phyloP scores from a whole-genome alignment of 2,329 filamentous ascomycete species.

The Aspergillus amoenus region DNA sequence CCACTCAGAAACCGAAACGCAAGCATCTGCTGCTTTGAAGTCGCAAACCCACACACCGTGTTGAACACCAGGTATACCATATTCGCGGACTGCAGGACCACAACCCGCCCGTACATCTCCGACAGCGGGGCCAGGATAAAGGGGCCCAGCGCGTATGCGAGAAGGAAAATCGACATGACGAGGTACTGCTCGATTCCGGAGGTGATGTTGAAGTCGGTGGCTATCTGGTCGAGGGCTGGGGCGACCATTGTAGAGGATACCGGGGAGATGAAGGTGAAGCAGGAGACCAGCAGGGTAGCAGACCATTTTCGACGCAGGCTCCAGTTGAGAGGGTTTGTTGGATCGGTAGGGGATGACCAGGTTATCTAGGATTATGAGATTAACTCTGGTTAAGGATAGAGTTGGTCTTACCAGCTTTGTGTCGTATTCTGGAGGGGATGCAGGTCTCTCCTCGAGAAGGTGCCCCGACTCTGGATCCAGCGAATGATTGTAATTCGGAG shows the following conservation, averaged over 20 bases:
- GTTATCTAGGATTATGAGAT: slow-evolving; percentile 4
- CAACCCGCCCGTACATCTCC: slow-evolving; percentile 19
- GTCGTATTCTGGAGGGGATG: not conserved
- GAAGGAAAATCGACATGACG: slow-evolving; percentile 55
- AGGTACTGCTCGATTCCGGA: slow-evolving; percentile 45
- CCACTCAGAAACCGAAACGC: slow-evolving; percentile 59
- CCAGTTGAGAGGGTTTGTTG: slow-evolving; percentile 55
- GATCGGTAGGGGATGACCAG: slow-evolving; percentile 43
- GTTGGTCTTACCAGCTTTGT: not conserved
- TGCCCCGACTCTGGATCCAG: no score
- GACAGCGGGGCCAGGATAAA: slow-evolving; percentile 19
- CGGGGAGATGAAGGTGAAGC: slow-evolving; percentile 62
- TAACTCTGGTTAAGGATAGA: not conserved
- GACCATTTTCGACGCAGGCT: slow-evolving; percentile 56
- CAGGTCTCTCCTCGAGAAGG: no score
- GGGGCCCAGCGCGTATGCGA: slow-evolving; percentile 48
- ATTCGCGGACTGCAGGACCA: slow-evolving; percentile 16
- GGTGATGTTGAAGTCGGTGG: slow-evolving; percentile 53
- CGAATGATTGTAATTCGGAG: no score
- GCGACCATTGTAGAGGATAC: slow-evolving; percentile 62
- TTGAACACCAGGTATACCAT: slow-evolving; percentile 18
- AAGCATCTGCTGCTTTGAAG: slow-evolving; percentile 26
- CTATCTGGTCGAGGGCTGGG: slow-evolving; percentile 52
- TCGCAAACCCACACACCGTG: slow-evolving; percentile 38
- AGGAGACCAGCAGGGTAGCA: slow-evolving; percentile 54